Evolutionary conservation across 768 basidiomycete species (phyloP), one percentile per base, ranked within the genome.

Genomic region (Favolaschia claudopus): DNA sequence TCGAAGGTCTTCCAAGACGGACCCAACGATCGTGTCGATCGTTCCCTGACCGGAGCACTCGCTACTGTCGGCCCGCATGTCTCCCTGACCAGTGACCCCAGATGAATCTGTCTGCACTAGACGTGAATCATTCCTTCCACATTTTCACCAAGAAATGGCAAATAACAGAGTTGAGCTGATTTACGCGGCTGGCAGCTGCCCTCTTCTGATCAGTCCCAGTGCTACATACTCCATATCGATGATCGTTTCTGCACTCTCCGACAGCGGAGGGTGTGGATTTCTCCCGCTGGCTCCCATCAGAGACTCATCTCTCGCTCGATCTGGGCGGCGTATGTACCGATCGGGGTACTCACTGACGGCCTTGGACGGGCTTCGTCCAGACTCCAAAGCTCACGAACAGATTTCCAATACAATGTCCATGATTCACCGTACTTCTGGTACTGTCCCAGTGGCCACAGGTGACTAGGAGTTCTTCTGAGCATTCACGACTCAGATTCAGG

Each of bases 51-150:
- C 32, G 36, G 7, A 14, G 25, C 28, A 13, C 27, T 54, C 15
- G 20, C 31, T 8, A 54, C 45, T 15, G 17, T 54, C 33, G 52
- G 52, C 6, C 42, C 52, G 17, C 42, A 54, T 28, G 25, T 54
- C 15, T n/a, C n/a, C n/a, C n/a, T n/a, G n/a, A n/a, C n/a, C n/a
- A n/a, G n/a, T n/a, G n/a, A n/a, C n/a, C n/a, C n/a, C n/a, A n/a
- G n/a, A n/a, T n/a, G n/a, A n/a, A n/a, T 52, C 28, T 39, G 50
- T 15, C 29, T 52, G 4, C 20, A 52, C 12, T 27, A 25, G 14
- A 27, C 33, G 13, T 13, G 29, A 27, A 13, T 52, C 14, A 32
- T 29, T 9, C 46, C 31, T 12, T 52, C n/a, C 38, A 52, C 29
- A 32, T 12, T n/a, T 10, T 40, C n/a, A 52, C 28, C 38, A n/a